Percentiles rank a stretch among this genome's conserved stretches.
Evolutionary conservation across 75 land plant species (phyloP).

Genomic region (Selaginella tamariscina): DNA sequence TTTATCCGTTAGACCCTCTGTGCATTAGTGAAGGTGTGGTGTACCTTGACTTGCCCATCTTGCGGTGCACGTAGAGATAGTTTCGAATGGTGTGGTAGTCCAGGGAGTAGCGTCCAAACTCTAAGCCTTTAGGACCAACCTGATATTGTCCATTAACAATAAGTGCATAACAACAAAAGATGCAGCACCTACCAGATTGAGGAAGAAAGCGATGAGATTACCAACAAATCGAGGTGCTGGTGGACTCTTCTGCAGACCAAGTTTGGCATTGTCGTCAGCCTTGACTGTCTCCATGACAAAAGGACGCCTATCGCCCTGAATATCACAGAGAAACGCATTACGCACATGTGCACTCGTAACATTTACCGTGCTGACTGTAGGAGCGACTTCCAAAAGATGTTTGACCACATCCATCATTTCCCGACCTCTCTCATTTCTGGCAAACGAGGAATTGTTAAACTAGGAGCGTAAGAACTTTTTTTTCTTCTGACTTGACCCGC

Average conservation of each 20-base stretch:
- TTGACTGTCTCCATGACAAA: conserved; percentile 97
- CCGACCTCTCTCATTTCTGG: conserved; percentile 91
- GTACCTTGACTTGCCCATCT: conserved; percentile 89
- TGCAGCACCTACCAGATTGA: conserved; percentile 58
- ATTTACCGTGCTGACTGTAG: conserved; percentile 61
- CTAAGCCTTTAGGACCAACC: conserved; percentile 97
- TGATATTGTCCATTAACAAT: conserved; percentile 15
- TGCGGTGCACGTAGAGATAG: conserved; percentile 60
- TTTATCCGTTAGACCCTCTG: neutral
- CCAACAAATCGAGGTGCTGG: conserved; percentile 90
- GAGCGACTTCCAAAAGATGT: conserved; percentile 63
- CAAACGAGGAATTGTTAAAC: neutral
- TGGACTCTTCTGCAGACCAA: conserved; percentile 52
- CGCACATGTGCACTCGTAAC: neutral
- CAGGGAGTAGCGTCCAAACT: conserved; percentile 93
- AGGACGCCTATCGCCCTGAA: conserved; percentile 67
- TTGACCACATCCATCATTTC: conserved; percentile 81
- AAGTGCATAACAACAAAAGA: neutral
- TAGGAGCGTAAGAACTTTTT: too few relatives aligned
- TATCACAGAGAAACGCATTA: neutral
- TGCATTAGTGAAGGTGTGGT: neutral
- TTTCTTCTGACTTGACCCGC: too few relatives aligned
- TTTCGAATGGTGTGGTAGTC: conserved; percentile 96
- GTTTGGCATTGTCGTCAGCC: conserved; percentile 91
- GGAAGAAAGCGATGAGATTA: conserved; percentile 69